phyloP scores from a whole-genome alignment of 495 filamentous ascomycete genomes.

The Aspergillus heteromorphus region DNA sequence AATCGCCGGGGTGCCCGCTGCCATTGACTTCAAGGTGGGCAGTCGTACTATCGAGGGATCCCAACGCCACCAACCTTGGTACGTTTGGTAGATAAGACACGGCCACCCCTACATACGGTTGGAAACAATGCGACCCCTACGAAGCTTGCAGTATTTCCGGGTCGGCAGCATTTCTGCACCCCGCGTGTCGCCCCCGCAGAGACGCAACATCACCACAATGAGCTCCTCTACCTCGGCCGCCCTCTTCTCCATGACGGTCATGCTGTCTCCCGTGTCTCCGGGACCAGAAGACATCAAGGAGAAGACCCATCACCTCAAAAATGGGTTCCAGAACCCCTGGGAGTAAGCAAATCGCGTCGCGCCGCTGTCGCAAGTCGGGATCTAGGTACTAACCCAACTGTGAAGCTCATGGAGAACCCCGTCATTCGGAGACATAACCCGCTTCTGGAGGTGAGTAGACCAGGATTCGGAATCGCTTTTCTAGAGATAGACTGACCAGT shows the following conservation, averaged over 20 bases:
- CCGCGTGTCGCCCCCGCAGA: constrained; percentile 8
- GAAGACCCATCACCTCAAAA: constrained; percentile 52
- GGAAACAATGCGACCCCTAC: constrained; percentile 26
- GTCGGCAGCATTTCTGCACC: constrained; percentile 4
- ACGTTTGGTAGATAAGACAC: no score
- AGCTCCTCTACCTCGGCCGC: constrained; percentile 40
- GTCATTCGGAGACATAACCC: constrained; percentile 8
- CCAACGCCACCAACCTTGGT: neutral
- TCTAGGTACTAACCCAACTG: constrained; percentile 13
- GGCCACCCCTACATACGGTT: neutral
- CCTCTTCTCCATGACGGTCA: constrained; percentile 51
- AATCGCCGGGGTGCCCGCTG: no score
- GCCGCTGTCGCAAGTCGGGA: neutral
- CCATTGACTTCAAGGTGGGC: no score
- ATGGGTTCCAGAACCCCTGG: constrained; percentile 61
- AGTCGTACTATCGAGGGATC: no score
- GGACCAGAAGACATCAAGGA: constrained; percentile 50
- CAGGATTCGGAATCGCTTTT: neutral
- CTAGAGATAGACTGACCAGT: neutral
- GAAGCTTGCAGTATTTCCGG: constrained; percentile 19
- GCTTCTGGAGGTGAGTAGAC: constrained; percentile 21
- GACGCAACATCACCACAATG: constrained; percentile 40
- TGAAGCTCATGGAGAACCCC: constrained; percentile 30
- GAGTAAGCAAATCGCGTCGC: constrained; percentile 26
- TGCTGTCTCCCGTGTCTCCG: constrained; percentile 37